Conservation (phyloP, 2,329 filamentous ascomycete genomes). For the Aureobasidium melanogenum region DNA sequence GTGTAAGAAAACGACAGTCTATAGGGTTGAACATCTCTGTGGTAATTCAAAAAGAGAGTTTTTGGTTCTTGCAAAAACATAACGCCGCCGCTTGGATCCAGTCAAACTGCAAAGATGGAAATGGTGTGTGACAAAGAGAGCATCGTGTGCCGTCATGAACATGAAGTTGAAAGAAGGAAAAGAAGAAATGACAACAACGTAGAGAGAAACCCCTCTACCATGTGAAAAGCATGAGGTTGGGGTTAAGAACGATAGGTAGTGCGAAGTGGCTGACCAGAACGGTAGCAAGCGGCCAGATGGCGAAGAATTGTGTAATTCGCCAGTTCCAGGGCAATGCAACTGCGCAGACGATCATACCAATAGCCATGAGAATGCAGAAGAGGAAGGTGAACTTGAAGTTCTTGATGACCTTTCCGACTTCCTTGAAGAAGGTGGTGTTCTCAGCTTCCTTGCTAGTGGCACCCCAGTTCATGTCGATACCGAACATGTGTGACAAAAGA, state of each 20-base stretch:
- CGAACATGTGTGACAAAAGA: slow-evolving; percentile 31
- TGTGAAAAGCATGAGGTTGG: slow-evolving; percentile 55
- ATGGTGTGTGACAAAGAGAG: background rate
- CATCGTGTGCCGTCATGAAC: background rate
- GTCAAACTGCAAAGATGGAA: background rate
- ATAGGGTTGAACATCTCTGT: background rate
- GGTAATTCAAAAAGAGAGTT: background rate
- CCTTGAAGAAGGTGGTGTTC: slow-evolving; percentile 48
- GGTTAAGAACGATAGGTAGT: slow-evolving; percentile 52
- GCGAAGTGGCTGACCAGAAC: slow-evolving; percentile 48
- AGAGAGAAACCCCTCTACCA: slow-evolving; percentile 22
- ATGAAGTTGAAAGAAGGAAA: background rate
- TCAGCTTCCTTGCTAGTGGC: slow-evolving; percentile 53
- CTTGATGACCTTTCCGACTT: slow-evolving; percentile 46
- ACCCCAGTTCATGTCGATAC: slow-evolving; percentile 39
- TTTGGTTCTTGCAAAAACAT: background rate
- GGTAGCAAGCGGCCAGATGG: slow-evolving; percentile 49
- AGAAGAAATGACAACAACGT: background rate
- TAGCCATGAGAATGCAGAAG: slow-evolving; percentile 39
- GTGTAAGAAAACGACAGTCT: background rate
- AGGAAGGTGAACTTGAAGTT: slow-evolving; percentile 49
- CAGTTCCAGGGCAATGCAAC: slow-evolving; percentile 42
- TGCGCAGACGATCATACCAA: slow-evolving; percentile 42
- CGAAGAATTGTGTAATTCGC: slow-evolving; percentile 49
- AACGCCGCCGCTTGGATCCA: background rate